Evolutionary conservation across 192 early-diverging fungal species (phyloP), one percentile per base, ranked within the genome.

Genomic region (Dissophora globulifera): DNA sequence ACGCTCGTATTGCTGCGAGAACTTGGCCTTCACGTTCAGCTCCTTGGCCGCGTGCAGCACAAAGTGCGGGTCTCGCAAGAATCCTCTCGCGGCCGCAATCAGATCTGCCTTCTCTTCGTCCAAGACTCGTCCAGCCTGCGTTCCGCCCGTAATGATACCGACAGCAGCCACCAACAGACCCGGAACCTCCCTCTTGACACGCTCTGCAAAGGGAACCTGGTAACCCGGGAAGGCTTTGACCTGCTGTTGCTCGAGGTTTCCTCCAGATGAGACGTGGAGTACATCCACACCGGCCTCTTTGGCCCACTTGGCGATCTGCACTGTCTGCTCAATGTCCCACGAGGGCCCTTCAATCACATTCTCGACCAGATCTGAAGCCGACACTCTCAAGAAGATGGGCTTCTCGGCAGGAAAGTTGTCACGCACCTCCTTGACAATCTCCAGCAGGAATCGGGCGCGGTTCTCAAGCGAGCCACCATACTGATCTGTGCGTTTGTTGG

Each of bases 391-490:
- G 71, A 94, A 98, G 54, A 98, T 67, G 0, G 95, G 94, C 63
- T 92, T 92, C 5, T 92, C 79, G 12, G 66, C 48, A 3, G 95
- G 93, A 90, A 94, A 96, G 27, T 87, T 83, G 6, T 60, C 43
- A 30, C 94, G 90, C 11, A 93, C 83, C 0, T 58, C 79, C n/a
- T 81, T 66, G 19, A 90, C 80, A 3, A 91, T 83, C 76, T 96
- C 94, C 1, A 94, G 35, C 26, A 90, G 55, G 48, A 95, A 88
- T 0, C 93, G 84, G 27, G 84, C 80, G 55, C 96, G 88, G 83
- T 98, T 97, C 58, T 96, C 92, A 29, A 96, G 88, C 5, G 89
- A 89, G 0, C 97, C 96, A 45, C 96, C 97, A 69, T 95, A 99
- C 54, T 91, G 48, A 68, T 99, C 97, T 1, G 94, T 95, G 50